Evolutionary conservation across 208 protist genomes (phyloP), one percentile per base, ranked within the genome.

Genomic region (Acanthamoeba triangularis): DNA sequence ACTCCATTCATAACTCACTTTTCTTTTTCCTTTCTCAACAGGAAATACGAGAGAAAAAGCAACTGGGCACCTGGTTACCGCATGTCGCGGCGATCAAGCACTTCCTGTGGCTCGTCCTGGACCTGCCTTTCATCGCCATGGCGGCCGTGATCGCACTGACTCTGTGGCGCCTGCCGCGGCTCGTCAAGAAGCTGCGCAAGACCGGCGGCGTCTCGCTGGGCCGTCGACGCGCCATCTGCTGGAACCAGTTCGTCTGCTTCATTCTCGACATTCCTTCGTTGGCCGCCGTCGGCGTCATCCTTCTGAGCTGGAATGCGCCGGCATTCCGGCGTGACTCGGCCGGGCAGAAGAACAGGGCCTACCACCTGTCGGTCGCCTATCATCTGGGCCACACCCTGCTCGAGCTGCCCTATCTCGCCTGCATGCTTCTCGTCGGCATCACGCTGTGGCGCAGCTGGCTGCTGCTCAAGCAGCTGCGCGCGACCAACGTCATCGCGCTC

Each of bases 401-500:
- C 44, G 76, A 85, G 37, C 25, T 85, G 76, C 76, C 76, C 76
- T 59, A 59, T 18, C 41, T 56, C 8, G 6, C 23, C 41, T 85
- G 76, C 76, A 56, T 49, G 28, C 20, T 47, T 0, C 13, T 85
- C 23, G 76, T 56, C 8, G 47, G 41, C 41, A 23, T 56, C 76
- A 85, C 76, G 20, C 76, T 85, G 44, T 85, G 35, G 76, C 76
- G 76, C 76, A 56, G 76, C 76, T 85, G 76, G 76, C 18, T 56
- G 16, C 76, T 85, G 41, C 28, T 59, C 44, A 14, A 37, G n/a
- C 14, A 85, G 44, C 13, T 85, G 28, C 76, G 76, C 6, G 1
- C 41, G 2, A 20, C 35, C 14, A 5, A 23, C 35, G 30, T 1
- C 8, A 25, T 85, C 41, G 28, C 11, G 28, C 44, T 7, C 28